A percentile compares a stretch with the other conserved stretches of the same genome.
Evolutionary conservation across 2,329 filamentous ascomycete species (phyloP).

Genomic region (Albophoma yamanashiensis): DNA sequence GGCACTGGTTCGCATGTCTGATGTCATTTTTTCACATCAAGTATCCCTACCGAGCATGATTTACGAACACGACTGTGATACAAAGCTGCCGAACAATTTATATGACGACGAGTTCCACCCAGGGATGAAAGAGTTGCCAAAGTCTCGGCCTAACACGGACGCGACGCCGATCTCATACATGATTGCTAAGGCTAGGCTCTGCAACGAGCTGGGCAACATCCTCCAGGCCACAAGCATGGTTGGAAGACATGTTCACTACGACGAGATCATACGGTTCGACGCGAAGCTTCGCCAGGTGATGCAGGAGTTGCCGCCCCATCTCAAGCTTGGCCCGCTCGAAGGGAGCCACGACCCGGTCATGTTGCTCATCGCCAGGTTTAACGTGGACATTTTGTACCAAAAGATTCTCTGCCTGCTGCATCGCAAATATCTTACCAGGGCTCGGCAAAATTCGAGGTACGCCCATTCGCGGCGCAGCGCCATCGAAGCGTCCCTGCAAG

Average conservation of each 20-base stretch:
- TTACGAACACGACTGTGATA: slow-evolving; percentile 63
- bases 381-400: slow-evolving; percentile 74
- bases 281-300: slow-evolving; percentile 48
- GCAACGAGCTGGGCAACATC: slow-evolving; percentile 60
- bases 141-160: slow-evolving; percentile 55
- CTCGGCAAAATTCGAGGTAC: slow-evolving; percentile 70
- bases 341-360: slow-evolving; percentile 72
- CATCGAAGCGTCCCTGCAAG: slow-evolving; percentile 76
- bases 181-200: slow-evolving; percentile 61
- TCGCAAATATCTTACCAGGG: slow-evolving; percentile 71
- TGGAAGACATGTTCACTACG: slow-evolving; percentile 46
- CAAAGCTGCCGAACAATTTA: slow-evolving; percentile 63
- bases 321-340: slow-evolving; percentile 65
- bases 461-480: slow-evolving; percentile 74
- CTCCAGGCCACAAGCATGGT: slow-evolving; percentile 52
- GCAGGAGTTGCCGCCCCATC: slow-evolving; percentile 65
- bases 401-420: slow-evolving; percentile 87
- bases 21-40: slow-evolving; percentile 70
- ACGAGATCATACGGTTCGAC: slow-evolving; percentile 54
- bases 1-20: slow-evolving; percentile 62
- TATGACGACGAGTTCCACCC: slow-evolving; percentile 73
- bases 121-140: slow-evolving; percentile 55
- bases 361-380: slow-evolving; percentile 75
- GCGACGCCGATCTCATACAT: slow-evolving; percentile 70
- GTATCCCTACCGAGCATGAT: slow-evolving; percentile 59